Percentiles rank a stretch among this genome's conserved stretches.
Conservation (phyloP, 306 rosid genomes). For the Rubus idaeus region DNA sequence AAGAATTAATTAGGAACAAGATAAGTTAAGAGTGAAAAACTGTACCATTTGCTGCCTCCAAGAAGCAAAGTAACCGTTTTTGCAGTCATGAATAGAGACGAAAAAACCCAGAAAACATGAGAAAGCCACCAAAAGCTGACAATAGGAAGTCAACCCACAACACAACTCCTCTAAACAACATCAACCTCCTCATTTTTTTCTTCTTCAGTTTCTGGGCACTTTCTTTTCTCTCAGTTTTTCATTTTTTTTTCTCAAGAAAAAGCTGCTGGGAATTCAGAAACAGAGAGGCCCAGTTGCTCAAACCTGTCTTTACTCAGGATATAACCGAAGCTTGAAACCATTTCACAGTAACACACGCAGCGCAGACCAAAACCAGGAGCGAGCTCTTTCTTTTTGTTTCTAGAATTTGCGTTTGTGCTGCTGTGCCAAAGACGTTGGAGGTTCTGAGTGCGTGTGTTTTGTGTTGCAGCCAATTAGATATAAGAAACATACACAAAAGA, state of each 20-base stretch:
- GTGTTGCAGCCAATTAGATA: constrained; percentile 31
- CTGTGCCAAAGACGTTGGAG: background rate
- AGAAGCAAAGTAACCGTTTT: constrained; percentile 28
- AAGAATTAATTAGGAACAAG: background rate
- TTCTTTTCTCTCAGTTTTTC: background rate
- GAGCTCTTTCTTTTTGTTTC: constrained; percentile 15
- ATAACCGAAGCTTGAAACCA: constrained; percentile 46
- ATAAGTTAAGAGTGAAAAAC: background rate
- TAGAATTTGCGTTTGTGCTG: background rate
- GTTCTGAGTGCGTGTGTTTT: constrained; percentile 18
- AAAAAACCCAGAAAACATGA: constrained; percentile 36
- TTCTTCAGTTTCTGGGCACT: constrained; percentile 17
- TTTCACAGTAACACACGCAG: constrained; percentile 25
- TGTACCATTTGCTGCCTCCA: constrained; percentile 44
- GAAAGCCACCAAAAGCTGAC: constrained; percentile 26
- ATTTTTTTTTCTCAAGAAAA: constrained; percentile 11
- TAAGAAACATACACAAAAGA: constrained; percentile 31
- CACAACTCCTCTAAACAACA: constrained; percentile 27
- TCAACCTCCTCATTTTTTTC: background rate
- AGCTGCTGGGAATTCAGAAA: constrained; percentile 21
- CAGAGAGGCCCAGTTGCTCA: constrained; percentile 55
- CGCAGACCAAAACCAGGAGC: background rate
- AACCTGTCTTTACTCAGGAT: constrained; percentile 33
- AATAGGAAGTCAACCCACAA: constrained; percentile 41
- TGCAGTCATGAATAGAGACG: constrained; percentile 23